These are phyloP conservation scores for Nymphaea thermarum DNA, from an alignment of 164 flowering plant genomes.

Conservation along the genomic window DNA sequence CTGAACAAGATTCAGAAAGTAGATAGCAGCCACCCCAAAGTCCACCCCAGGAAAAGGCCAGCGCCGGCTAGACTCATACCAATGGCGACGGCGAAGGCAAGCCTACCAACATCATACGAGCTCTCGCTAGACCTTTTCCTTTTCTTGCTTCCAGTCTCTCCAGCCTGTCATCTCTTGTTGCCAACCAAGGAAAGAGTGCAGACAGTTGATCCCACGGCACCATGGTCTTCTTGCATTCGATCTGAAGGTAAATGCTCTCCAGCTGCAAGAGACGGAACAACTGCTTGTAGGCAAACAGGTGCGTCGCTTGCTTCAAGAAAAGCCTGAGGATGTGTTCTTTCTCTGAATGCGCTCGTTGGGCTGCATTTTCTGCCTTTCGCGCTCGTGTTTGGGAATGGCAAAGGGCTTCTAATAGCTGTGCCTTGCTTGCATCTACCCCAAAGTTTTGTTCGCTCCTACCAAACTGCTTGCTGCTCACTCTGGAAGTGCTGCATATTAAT, in stretches of 20 bases:
- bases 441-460: background rate
- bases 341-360: constrained; percentile 52
- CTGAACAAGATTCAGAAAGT: constrained; percentile 10
- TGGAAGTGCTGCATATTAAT: background rate
- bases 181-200: constrained; percentile 33
- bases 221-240: constrained; percentile 16
- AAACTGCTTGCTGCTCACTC: background rate
- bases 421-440: constrained; percentile 37
- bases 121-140: constrained; percentile 14
- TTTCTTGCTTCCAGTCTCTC: constrained; percentile 17
- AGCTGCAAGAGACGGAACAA: constrained; percentile 62
- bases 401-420: constrained; percentile 74
- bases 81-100: constrained; percentile 34
- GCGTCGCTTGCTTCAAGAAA: constrained; percentile 76
- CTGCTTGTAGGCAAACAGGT: constrained; percentile 81
- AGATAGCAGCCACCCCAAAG: constrained; percentile 59
- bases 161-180: constrained; percentile 8
- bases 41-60: constrained; percentile 69
- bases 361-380: constrained; percentile 85
- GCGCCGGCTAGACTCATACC: constrained; percentile 67
- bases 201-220: constrained; percentile 18
- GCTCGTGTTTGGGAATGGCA: constrained; percentile 91
- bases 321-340: constrained; percentile 78
- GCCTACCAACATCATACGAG: constrained; percentile 14
- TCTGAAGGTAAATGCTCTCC: constrained; percentile 37